phyloP scores from a whole-genome alignment of 768 basidiomycete species.

The Suillus variegatus region DNA sequence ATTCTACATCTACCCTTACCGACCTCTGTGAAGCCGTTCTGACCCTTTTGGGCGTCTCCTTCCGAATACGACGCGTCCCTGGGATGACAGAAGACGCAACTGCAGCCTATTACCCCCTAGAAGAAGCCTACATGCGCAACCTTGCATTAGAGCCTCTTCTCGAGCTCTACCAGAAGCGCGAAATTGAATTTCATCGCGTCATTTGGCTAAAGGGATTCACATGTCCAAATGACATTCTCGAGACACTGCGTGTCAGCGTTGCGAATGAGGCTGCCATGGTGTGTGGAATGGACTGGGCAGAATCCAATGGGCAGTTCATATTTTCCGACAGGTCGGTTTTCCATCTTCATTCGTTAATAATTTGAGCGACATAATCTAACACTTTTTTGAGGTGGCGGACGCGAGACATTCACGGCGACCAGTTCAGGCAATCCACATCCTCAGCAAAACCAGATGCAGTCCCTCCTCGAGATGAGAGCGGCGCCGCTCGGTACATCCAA shows the following conservation, averaged over 20 bases:
- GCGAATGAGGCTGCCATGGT: constrained; percentile 96
- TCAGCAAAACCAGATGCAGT: constrained; percentile 88
- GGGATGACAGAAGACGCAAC: constrained; percentile 89
- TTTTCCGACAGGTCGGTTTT: constrained; percentile 87
- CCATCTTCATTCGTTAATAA: constrained; percentile 2
- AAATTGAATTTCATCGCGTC: constrained; percentile 85
- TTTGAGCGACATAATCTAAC: constrained; percentile 7
- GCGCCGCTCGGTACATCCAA: constrained; percentile 80
- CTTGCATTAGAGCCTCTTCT: constrained; percentile 87
- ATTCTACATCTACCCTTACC: constrained; percentile 91
- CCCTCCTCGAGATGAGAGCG: constrained; percentile 85
- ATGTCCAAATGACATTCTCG: constrained; percentile 96
- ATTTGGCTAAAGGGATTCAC: constrained; percentile 99
- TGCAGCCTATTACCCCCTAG: constrained; percentile 92
- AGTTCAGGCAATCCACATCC: constrained; percentile 96
- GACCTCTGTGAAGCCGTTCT: constrained; percentile 96
- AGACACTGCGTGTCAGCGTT: constrained; percentile 89
- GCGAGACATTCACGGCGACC: constrained; percentile 96
- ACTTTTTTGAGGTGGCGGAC: constrained; percentile 79
- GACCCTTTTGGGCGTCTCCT: constrained; percentile 90
- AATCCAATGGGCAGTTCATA: constrained; percentile 95
- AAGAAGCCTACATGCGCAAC: constrained; percentile 94
- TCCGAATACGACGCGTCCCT: constrained; percentile 87
- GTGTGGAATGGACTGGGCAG: constrained; percentile 99
- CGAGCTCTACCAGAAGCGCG: constrained; percentile 75